Evolutionary conservation across 176 grass and related monocot genomes (phyloP).

Genomic region (Avena sativa): DNA sequence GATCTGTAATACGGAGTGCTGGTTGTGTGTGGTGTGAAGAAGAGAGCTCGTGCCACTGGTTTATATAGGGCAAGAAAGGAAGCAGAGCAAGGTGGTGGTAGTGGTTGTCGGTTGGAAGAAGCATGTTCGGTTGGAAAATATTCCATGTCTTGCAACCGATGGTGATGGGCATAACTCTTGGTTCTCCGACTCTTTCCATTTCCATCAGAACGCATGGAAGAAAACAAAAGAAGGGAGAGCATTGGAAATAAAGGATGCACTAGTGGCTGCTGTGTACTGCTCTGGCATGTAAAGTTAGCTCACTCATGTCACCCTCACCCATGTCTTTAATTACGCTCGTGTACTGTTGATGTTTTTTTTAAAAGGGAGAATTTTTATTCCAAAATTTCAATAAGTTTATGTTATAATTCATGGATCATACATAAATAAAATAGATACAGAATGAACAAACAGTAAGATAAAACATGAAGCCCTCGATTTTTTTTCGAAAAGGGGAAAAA

Average conservation of each 20-base stretch:
- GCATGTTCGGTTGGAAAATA: background rate
- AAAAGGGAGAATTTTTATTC: no score
- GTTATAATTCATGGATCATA: no score
- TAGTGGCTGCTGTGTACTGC: background rate
- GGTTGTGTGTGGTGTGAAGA: conserved; percentile 31
- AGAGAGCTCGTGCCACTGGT: background rate
- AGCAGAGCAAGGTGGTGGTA: background rate
- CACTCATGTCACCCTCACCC: no score
- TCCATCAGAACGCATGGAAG: background rate
- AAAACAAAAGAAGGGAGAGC: background rate
- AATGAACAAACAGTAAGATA: no score
- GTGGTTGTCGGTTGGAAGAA: background rate
- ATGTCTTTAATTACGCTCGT: no score
- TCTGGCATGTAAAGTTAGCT: background rate
- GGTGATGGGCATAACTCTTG: conserved; percentile 19
- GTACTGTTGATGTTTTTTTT: no score
- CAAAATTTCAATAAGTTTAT: no score
- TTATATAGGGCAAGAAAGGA: conserved; percentile 49
- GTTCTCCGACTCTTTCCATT: conserved; percentile 25
- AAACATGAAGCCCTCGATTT: no score
- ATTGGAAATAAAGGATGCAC: background rate
- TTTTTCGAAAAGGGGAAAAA: no score
- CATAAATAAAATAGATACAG: no score
- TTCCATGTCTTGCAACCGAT: background rate
- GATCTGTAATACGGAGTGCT: background rate